Evolutionary conservation across 345 rosid genomes (phyloP).

Genomic region (Salix purpurea): DNA sequence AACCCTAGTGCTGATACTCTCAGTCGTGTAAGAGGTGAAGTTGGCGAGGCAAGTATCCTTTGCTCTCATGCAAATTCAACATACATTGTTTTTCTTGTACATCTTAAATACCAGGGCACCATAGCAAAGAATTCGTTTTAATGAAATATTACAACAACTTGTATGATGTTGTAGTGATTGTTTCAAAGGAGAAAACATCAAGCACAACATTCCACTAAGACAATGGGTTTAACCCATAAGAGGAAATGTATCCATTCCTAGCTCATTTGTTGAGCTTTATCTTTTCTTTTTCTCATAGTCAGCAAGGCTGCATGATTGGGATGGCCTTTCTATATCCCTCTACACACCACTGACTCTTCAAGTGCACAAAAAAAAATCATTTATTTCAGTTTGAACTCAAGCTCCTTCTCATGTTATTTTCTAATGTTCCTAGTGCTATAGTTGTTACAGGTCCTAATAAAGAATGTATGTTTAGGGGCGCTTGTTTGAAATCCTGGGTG

Average conservation of each 20-base stretch:
- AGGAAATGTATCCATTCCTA: not conserved
- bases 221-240: not conserved
- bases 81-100: not conserved
- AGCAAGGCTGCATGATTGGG: not conserved
- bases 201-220: not conserved
- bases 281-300: not conserved
- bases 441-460: not conserved
- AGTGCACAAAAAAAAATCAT: not conserved
- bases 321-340: not conserved
- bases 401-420: not conserved
- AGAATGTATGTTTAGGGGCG: not conserved
- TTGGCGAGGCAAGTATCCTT: slow-evolving; percentile 62
- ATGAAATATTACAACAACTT: not conserved
- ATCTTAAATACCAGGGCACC: not conserved
- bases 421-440: not conserved
- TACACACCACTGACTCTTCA: not conserved
- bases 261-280: not conserved
- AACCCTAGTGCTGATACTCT: slow-evolving; percentile 87
- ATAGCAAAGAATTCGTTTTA: not conserved
- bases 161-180: not conserved
- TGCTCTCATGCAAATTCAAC: not conserved
- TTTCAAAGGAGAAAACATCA: not conserved
- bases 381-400: not conserved
- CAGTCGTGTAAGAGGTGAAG: slow-evolving; percentile 92
- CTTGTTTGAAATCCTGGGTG: not conserved